Evolutionary conservation across 2,329 filamentous ascomycete genomes (phyloP), one percentile per base, ranked within the genome.

Genomic region (Exutisphaerella laricina): DNA sequence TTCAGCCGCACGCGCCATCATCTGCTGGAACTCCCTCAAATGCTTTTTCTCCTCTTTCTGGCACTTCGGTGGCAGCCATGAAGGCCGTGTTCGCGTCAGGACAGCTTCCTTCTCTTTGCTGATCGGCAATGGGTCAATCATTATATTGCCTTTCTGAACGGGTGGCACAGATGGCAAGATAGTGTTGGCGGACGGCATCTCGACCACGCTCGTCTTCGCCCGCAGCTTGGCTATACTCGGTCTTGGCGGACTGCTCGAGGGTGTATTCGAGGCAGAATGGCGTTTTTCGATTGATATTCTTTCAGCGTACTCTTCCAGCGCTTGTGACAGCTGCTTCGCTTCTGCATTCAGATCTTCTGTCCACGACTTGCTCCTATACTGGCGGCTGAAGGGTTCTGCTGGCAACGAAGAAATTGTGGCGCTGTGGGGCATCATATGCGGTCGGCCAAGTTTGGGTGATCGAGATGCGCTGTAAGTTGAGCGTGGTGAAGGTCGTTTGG

Each of bases 31-130:
- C 61, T 92, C 81, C 58, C 79, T 88, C 53, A 98, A 63, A 65
- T 98, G 92, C 54, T 82, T 83, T 62, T 79, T 85, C 68, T 98
- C 92, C 65, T 98, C 92, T 41, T 85, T 85, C 2, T 88, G 89
- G 53, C 92, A 82, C 66, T 92, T 92, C 1, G 86, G 86, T 1
- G 87, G 86, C 2, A 92, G 70, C 87, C 87, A 92, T 1, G 84
- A 88, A 0, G 86, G 86, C 26, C 86, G 75, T 2, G 58, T 92
- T 13, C 87, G 75, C 17, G 84, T 88, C 16, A 92, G 71, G 2
- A 89, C 85, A 3, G 85, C 85, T 58, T 90, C 85, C 62, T 92
- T 92, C 66, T 92, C 86, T 63, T 86, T 88, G 33, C 85, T 90
- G 20, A 89, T 80, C 12, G 86, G 86, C 25, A 92, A 70, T 3